Evolutionary conservation across 331 rosid genomes (phyloP).

Genomic region (Malus hybrid): DNA sequence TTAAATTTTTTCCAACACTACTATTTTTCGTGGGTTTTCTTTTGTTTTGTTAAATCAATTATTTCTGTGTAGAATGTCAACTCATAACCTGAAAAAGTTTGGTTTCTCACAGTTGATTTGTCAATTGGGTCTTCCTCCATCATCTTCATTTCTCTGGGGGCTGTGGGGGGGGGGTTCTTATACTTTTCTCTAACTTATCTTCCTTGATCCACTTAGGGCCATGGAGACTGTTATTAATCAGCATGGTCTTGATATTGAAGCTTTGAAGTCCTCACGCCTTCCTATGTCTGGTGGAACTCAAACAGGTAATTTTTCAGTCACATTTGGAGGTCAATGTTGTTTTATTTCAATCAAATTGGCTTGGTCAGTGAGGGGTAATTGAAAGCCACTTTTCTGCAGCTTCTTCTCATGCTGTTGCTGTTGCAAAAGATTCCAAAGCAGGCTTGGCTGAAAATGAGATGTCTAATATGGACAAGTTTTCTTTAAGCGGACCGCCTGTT

Average conservation of each 20-base stretch:
- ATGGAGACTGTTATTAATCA: conserved; percentile 98
- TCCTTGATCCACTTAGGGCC: conserved; percentile 55
- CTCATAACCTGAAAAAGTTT: conserved; percentile 6
- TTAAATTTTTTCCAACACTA: not conserved
- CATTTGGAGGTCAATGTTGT: conserved; percentile 19
- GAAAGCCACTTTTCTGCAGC: conserved; percentile 22
- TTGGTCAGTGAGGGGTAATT: conserved; percentile 1
- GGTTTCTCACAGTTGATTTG: conserved; percentile 6
- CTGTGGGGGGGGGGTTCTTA: not conserved
- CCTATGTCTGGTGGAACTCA: conserved; percentile 71
- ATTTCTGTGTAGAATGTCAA: not conserved
- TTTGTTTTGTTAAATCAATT: not conserved
- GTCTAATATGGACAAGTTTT: conserved; percentile 63
- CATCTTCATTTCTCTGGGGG: not conserved
- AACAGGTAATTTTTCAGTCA: conserved; percentile 36
- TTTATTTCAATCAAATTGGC: not conserved
- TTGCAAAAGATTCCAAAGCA: conserved; percentile 58
- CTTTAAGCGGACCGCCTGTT: conserved; percentile 78
- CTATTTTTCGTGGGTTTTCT: not conserved
- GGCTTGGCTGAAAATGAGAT: conserved; percentile 66
- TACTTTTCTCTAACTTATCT: conserved; percentile 12
- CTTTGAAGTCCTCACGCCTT: conserved; percentile 86
- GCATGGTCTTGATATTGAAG: conserved; percentile 96
- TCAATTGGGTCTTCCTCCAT: not conserved
- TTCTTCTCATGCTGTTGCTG: conserved; percentile 59